A percentile compares a stretch with the other conserved stretches of the same genome.
These are phyloP conservation scores for Cyberlindnera subsufficiens DNA, from an alignment of 805 yeast species.

Conservation along the genomic window DNA sequence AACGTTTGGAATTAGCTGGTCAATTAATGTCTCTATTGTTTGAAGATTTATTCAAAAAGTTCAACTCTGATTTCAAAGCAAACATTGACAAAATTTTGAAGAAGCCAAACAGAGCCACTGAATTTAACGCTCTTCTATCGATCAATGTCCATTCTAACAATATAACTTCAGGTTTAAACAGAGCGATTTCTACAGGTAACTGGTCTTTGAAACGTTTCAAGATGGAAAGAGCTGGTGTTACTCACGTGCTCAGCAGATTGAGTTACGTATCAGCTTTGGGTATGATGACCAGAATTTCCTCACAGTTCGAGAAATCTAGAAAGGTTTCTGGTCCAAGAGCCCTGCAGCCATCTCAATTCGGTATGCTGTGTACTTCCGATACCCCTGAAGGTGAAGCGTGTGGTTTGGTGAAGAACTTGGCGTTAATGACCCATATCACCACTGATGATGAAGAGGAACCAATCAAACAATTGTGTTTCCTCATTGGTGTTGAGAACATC, in stretches of 20 bases:
- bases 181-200: conserved; percentile 98
- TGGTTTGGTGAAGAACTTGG: conserved; percentile 95
- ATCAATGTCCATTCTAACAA: conserved; percentile 89
- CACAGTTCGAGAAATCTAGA: conserved; percentile 97
- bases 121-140: conserved; percentile 86
- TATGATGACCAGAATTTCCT: conserved; percentile 98
- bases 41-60: conserved; percentile 95
- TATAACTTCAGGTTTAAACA: conserved; percentile 87
- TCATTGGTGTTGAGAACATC: conserved; percentile 88
- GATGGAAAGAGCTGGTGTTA: conserved; percentile 99
- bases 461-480: conserved; percentile 64
- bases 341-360: conserved; percentile 96
- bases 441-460: conserved; percentile 97
- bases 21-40: conserved; percentile 91
- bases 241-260: conserved; percentile 88
- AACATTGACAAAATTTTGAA: conserved; percentile 90
- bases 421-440: conserved; percentile 97
- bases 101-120: conserved; percentile 91
- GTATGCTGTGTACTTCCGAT: conserved; percentile 98
- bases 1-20: conserved; percentile 94
- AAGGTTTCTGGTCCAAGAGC: conserved; percentile 99
- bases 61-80: conserved; percentile 90
- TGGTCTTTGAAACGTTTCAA: conserved; percentile 98
- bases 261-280: conserved; percentile 94
- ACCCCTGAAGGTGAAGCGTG: conserved; percentile 99